Evolutionary conservation across 2,329 filamentous ascomycete species (phyloP), one percentile per base, ranked within the genome.

Genomic region (Sporothrix schenckii): DNA sequence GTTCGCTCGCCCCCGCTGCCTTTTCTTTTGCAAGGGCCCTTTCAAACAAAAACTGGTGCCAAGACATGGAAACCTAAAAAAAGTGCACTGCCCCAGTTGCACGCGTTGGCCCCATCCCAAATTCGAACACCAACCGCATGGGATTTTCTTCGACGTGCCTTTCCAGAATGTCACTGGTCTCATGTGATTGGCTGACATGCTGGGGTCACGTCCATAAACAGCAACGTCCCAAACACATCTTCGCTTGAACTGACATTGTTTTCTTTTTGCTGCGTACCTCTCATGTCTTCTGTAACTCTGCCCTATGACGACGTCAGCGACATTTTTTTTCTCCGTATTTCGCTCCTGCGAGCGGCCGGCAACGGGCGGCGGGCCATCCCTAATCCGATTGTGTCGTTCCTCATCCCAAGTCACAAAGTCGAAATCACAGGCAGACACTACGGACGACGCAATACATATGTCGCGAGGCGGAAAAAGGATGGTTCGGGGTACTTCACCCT

Each of bases 111-210:
- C 53, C 63, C 63, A 27, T 70, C 34, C 34, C 34, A 34, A 34
- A 44, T 44, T 56, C 71, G 65, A 68, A 41, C 65, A 34, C 68
- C 70, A 60, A 66, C 71, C 56, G 66, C 21, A 30, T 24, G 47
- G 30, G 65, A 47, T 54, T 44, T 7, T 50, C 53, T 16, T 67
- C 69, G 52, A 49, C 54, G 53, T 56, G 34, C 19, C 19, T 52
- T 70, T 68, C 69, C 66, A 73, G 72, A 71, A 71, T 71, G 72
- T 73, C 72, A 73, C 72, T 56, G 63, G 27, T 30, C 11, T 4
- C 2, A 1, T 34, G 13, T 66, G 54, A 73, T 73, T 73, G 72
- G 72, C 53, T 30, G 56, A 13, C 58, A 4, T 1, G 21, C 13
- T 44, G 34, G 19, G 54, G 30, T 9, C 16, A 14, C 52, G 52